These are phyloP conservation scores for Zygoascus sp. DNA, from an alignment of 1,139 yeast genomes.

Conservation along the genomic window DNA sequence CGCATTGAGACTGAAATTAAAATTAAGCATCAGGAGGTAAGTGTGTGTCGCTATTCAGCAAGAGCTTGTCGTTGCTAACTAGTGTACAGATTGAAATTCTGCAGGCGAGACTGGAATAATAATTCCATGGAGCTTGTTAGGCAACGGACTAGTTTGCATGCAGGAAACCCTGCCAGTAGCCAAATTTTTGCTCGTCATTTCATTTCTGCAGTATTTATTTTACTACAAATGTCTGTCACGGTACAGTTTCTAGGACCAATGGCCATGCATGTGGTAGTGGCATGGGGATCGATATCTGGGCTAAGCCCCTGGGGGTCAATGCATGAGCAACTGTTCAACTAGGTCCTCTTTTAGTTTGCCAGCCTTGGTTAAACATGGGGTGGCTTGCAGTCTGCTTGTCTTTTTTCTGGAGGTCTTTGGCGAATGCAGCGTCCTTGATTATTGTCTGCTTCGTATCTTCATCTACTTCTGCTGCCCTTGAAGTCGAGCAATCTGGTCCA, in stretches of 20 bases:
- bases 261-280: too few relatives aligned
- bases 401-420: too few relatives aligned
- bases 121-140: not conserved
- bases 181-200: not conserved
- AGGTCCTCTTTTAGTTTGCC: too few relatives aligned
- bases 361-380: too few relatives aligned
- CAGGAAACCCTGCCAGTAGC: too few relatives aligned
- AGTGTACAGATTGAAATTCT: constrained; percentile 9
- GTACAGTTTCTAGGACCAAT: too few relatives aligned
- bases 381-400: too few relatives aligned
- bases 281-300: too few relatives aligned
- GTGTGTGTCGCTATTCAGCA: constrained; percentile 1
- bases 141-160: not conserved
- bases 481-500: constrained; percentile 30
- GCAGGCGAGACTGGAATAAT: constrained; percentile 3
- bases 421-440: too few relatives aligned
- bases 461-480: constrained; percentile 17
- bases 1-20: constrained; percentile 29
- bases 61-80: not conserved
- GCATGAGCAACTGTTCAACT: too few relatives aligned
- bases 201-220: not conserved
- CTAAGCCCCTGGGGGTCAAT: too few relatives aligned
- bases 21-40: constrained; percentile 16
- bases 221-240: too few relatives aligned
- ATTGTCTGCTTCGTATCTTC: not conserved